Base-by-base conservation (phyloP, 345 rosid species). In the Moricandia arvensis region DNA sequence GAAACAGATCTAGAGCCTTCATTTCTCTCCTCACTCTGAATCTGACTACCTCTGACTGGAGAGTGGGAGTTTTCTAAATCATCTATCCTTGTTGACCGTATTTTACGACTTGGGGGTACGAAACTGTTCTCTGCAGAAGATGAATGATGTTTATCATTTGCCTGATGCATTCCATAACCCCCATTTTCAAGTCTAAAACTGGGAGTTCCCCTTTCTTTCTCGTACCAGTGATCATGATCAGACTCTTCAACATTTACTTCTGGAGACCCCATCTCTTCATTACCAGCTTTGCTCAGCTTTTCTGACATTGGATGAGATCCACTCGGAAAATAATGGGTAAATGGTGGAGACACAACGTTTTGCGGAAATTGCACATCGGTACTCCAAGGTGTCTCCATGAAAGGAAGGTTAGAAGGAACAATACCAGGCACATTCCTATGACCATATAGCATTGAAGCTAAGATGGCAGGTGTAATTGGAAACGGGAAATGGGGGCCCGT, bases 391-490 rank as follows among this genome's bases (percentile, higher is more conserved):
- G 85, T 27, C 54, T 90, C 93, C 47, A 83, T 75, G 70, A 89
- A 75, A n/a, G 96, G 91, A 74, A 84, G 63, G 71, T 85, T 87
- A 59, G 85, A 15, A 26, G 93, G 88, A 76, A 84, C 30, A 80
- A 89, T 78, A 69, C 89, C 91, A 63, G 86, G 83, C 75, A 81
- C 65, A 79, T 84, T 90, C 81, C 96, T 84, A 63, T 83, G 97
- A 61, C 82, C 79, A 86, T 86, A 88, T 47, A 84, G 90, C 93
- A 89, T 79, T 62, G 93, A 78, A 78, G 90, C 81, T 59, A 89
- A 78, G 79, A 81, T 74, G 43, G 92, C 81, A 76, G 88, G 83
- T 21, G 87, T 72, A 29, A 82, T 47, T 29, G 88, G 84, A 82
- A 85, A 71, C 29, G 96, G 88, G 37, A 85, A 65, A 69, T 84